Base-by-base conservation (phyloP, 495 filamentous ascomycete genomes). In the Paragyromitra xinjiangensis region DNA sequence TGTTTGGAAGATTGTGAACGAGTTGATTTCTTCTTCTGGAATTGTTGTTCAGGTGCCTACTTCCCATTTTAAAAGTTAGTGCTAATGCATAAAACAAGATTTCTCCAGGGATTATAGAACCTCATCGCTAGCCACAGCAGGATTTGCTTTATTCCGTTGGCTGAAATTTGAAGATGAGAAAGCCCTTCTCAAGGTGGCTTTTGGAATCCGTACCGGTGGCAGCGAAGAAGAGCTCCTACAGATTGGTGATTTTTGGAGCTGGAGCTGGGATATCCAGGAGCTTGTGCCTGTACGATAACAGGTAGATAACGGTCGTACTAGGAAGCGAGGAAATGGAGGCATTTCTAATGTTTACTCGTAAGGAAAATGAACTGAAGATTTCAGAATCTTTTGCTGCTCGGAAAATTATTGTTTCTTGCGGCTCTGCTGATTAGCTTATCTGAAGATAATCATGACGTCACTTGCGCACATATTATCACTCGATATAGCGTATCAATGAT, bases 1-100 rank as follows among this genome's bases (percentile, higher is more conserved):
- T 64, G 79, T 16, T 79, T 79, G 9, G 61, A 80, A 24, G 75
- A 73, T 48, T 80, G 68, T 29, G 78, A 80, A 19, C 75, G 74
- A 9, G 64, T 64, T 16, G 69, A 68, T 45, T 73, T 78, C 39
- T 80, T 80, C 68, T 80, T 80, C 42, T 80, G 74, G 14, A 77
- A 77, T 65, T 73, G 69, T n/a, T 76, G 73, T 48, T 77, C 74
- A 37, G 59, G 74, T 42, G 39, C 69, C 74, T 77, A 19, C 45
- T 53, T 29, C 19, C 24, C 12, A 56, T 19, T 22, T 16, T 24
- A 6, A 8, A 19, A 29, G 29, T 77, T 26, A 77, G 51, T 14
- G 61, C 9, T 40, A 9, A 24, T 63, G 5, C 37, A 40, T 55
- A 59, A 9, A 22, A 58, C 7, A 14, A 16, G 3, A 69, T n/a